phyloP scores from a whole-genome alignment of 306 rosid species.

The peach (Prunus persica) region DNA sequence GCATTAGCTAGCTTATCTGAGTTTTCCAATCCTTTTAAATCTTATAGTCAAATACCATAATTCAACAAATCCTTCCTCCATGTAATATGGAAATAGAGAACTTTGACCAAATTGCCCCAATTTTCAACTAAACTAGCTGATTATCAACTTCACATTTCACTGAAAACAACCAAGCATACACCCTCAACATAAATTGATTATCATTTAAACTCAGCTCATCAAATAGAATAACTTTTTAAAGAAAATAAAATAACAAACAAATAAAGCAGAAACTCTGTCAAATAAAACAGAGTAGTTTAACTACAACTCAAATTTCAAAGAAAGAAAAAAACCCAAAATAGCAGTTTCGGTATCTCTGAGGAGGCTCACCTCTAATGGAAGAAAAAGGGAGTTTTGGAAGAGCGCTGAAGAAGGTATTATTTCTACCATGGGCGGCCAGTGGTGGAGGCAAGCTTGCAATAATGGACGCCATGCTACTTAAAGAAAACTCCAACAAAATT shows the following conservation, averaged over 20 bases:
- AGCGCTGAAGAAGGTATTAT: constrained; percentile 23
- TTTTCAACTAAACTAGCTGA: neutral
- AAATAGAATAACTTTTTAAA: neutral
- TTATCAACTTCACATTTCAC: neutral
- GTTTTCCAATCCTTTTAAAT: neutral
- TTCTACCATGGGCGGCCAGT: constrained; percentile 38
- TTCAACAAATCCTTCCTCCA: neutral
- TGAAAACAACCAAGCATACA: neutral
- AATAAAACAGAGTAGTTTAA: neutral
- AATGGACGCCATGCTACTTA: constrained; percentile 59
- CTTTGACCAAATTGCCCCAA: neutral
- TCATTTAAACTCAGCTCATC: neutral
- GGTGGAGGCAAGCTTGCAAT: constrained; percentile 56
- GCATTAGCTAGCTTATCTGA: neutral
- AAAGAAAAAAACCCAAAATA: neutral
- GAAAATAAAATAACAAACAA: neutral
- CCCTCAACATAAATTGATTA: neutral
- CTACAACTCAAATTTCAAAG: neutral
- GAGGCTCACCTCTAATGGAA: constrained; percentile 31
- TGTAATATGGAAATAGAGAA: neutral
- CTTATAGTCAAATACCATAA: neutral
- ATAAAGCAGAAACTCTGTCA: neutral
- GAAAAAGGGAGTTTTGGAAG: constrained; percentile 35
- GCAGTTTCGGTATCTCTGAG: neutral
- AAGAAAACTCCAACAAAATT: neutral